Base-by-base conservation (phyloP, 768 basidiomycete genomes). In the Trametes sanguinea region DNA sequence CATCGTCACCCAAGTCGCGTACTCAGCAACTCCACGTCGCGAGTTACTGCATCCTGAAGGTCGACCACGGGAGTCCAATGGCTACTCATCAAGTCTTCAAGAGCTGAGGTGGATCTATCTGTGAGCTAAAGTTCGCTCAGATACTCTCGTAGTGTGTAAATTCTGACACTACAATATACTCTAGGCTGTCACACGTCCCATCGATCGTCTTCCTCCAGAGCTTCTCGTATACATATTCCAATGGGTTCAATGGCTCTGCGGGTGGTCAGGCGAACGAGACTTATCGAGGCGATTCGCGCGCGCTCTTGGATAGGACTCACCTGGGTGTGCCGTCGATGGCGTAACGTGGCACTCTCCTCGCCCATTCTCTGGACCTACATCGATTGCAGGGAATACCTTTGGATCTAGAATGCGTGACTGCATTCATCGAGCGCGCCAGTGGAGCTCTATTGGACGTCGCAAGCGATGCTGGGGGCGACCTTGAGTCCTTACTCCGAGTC, bases 321-420 rank as follows among this genome's bases (percentile, higher is more conserved):
- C 9, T 57, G 52, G 11, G 57, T 65, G 29, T 65, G 61, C 32
- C 65, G 61, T 16, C 45, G 55, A 46, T 65, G 65, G 65, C 52
- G 52, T 6, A 37, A 7, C 11, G 42, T 61, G 13, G 65, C 65
- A 2, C 22, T 62, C 1, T 42, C 53, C 14, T 46, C 51, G 30
- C 55, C 65, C 11, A 29, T 16, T 14, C 61, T 65, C 6, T 65
- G 65, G 65, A 43, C 57, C 1, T 47, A 39, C 40, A 52, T 65
- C 17, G 53, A 45, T 14, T 35, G 22, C 39, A 14, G 39, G 6
- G 13, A 53, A 27, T 22, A 3, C 45, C 45, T 5, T 7, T 39
- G 8, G 39, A 39, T 39, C 2, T 39, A 1, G 27, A 6, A 22
- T 22, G 17, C n/a, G 27, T 22, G 17, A 22, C n/a, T 3, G 45